These are phyloP conservation scores for Neonectria magnoliae DNA, from an alignment of 2,329 filamentous ascomycete species.

Conservation along the genomic window DNA sequence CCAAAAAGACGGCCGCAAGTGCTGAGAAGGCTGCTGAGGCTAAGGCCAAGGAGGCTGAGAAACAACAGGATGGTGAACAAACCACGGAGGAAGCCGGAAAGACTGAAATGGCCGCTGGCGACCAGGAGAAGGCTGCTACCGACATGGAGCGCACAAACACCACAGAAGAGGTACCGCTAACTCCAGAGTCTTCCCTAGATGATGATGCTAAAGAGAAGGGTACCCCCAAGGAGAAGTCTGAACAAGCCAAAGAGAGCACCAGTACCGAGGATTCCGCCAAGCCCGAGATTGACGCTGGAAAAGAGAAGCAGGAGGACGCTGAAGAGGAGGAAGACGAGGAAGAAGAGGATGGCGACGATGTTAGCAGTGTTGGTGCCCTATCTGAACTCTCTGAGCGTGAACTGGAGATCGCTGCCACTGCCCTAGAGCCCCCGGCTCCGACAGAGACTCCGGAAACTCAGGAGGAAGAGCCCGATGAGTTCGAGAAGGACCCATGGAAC, in stretches of 20 bases:
- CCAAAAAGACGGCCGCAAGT: conserved; percentile 20
- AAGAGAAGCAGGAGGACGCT: neutral
- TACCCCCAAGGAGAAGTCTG: neutral
- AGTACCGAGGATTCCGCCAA: neutral
- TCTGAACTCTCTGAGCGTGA: conserved; percentile 54
- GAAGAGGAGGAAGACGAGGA: conserved; percentile 15
- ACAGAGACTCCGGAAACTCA: conserved; percentile 20
- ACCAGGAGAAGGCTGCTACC: neutral
- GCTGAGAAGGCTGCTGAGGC: conserved; percentile 34
- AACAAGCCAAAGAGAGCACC: neutral
- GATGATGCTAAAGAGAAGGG: conserved; percentile 1
- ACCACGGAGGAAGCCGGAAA: neutral
- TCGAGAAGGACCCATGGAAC: conserved; percentile 69
- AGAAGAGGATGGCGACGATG: conserved; percentile 36
- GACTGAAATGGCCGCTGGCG: neutral
- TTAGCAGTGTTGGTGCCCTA: conserved; percentile 47
- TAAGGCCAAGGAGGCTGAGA: conserved; percentile 27
- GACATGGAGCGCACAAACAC: neutral
- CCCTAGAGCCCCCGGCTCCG: conserved; percentile 16
- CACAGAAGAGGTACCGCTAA: conserved; percentile 31
- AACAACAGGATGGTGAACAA: conserved; percentile 19
- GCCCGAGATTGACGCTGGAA: neutral
- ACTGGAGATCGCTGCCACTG: conserved; percentile 47
- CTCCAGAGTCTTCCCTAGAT: conserved; percentile 30
- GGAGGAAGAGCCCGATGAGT: conserved; percentile 62